Percentiles rank a stretch among this genome's conserved stretches.
Conservation (phyloP, 2,329 filamentous ascomycete genomes). For the Chaetomium sp. region DNA sequence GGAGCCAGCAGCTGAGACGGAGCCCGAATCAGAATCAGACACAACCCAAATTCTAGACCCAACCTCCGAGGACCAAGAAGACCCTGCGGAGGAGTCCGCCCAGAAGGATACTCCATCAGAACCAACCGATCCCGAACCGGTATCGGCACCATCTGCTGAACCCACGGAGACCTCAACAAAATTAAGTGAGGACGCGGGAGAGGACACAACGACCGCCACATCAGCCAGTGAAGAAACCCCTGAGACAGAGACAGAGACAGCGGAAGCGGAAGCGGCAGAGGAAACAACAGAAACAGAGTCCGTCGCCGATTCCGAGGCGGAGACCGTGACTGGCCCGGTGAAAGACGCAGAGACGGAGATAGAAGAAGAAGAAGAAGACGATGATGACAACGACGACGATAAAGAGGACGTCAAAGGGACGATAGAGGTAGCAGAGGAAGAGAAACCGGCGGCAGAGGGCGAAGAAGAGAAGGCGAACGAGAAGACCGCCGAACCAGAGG, state of each 20-base stretch:
- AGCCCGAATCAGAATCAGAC: neutral
- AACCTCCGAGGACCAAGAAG: neutral
- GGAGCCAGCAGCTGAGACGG: neutral
- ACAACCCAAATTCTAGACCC: neutral
- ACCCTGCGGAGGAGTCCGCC: neutral
- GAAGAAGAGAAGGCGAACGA: slow-evolving; percentile 16
- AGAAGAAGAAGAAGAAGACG: neutral
- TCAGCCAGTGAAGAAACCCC: no score
- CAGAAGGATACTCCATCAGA: no score
- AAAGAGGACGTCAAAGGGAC: neutral
- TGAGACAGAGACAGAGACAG: no score
- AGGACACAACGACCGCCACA: no score
- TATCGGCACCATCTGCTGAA: no score
- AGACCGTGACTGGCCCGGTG: neutral
- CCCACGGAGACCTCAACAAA: no score
- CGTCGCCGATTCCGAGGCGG: neutral
- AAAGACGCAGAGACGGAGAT: neutral
- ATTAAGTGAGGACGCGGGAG: no score
- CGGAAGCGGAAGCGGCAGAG: neutral
- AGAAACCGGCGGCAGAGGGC: neutral
- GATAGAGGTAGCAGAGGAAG: neutral
- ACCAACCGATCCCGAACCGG: no score
- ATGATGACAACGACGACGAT: neutral
- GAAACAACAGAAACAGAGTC: neutral
- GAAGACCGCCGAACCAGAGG: neutral